A percentile compares a stretch with the other conserved stretches of the same genome.
Evolutionary conservation across 352 stramenopile genomes (phyloP).

Genomic region (Pythium sukuiense): DNA sequence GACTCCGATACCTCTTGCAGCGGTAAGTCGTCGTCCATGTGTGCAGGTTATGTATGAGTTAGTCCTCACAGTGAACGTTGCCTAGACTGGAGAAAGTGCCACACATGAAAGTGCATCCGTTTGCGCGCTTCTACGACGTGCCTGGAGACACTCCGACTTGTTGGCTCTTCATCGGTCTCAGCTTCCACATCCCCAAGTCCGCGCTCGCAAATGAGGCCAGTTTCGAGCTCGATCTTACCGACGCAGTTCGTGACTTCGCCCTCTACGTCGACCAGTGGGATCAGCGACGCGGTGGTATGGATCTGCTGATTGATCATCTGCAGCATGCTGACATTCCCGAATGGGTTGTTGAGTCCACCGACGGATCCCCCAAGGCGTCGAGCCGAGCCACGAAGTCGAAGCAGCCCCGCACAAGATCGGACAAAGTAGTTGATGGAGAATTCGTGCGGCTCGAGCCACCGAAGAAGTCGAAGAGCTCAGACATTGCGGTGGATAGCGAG

Average conservation of each 20-base stretch:
- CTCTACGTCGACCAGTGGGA: conserved; percentile 78
- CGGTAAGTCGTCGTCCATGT: conserved; percentile 35
- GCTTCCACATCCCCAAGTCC: conserved; percentile 50
- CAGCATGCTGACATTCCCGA: conserved; percentile 48
- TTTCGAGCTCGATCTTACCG: conserved; percentile 63
- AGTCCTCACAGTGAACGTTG: neutral
- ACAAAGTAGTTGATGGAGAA: neutral
- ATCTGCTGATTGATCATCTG: conserved; percentile 80
- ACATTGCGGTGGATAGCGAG: neutral
- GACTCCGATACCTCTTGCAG: conserved; percentile 78
- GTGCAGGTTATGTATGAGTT: neutral
- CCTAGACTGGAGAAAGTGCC: conserved; percentile 60
- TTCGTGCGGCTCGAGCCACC: neutral
- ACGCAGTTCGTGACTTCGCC: conserved; percentile 76
- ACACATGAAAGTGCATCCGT: conserved; percentile 63
- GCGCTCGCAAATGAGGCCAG: conserved; percentile 6
- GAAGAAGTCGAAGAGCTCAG: conserved; percentile 1
- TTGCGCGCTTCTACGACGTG: conserved; percentile 84
- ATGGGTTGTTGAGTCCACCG: conserved; percentile 56
- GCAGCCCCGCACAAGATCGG: conserved; percentile 2
- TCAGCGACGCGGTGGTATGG: conserved; percentile 70
- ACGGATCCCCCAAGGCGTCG: conserved; percentile 14
- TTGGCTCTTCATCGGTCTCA: conserved; percentile 79
- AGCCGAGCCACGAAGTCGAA: conserved; percentile 11
- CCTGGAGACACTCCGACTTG: conserved; percentile 40